Evolutionary conservation across 768 basidiomycete genomes (phyloP).

Genomic region (Trametes cubensis): DNA sequence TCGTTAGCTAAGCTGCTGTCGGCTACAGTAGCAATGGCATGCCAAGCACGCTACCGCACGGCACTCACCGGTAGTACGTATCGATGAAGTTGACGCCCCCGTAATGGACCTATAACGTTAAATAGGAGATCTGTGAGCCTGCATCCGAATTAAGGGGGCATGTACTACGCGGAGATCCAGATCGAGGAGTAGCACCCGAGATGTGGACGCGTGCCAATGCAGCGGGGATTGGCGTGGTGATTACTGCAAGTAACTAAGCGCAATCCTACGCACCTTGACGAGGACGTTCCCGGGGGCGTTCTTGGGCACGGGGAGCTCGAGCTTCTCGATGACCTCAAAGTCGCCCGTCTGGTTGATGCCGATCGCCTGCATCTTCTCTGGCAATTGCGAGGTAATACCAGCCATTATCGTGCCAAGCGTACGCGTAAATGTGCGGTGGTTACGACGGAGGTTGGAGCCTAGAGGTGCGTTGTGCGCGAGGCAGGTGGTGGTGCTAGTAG

Average conservation of each 20-base stretch:
- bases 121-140: not conserved
- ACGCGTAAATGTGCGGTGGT: no score
- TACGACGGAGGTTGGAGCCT: no score
- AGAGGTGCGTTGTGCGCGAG: no score
- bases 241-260: no score
- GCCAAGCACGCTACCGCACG: not conserved
- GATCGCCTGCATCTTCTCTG: conserved; percentile 57
- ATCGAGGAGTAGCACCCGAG: no score
- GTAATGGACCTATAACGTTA: conserved; percentile 60
- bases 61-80: conserved; percentile 71
- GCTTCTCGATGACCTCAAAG: conserved; percentile 74
- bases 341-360: conserved; percentile 75
- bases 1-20: no score
- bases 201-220: not conserved
- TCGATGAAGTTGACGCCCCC: conserved; percentile 88
- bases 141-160: not conserved
- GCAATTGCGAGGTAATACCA: conserved; percentile 2
- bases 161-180: no score
- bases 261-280: conserved; percentile 40
- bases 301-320: conserved; percentile 63
- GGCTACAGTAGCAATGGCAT: no score
- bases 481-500: no score
- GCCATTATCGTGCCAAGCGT: no score
- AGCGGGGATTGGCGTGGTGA: no score
- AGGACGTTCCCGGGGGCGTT: conserved; percentile 62